A percentile compares a stretch with the other conserved stretches of the same genome.
Evolutionary conservation across 352 stramenopile species (phyloP).

Genomic region (Phytopythium mirpurense): DNA sequence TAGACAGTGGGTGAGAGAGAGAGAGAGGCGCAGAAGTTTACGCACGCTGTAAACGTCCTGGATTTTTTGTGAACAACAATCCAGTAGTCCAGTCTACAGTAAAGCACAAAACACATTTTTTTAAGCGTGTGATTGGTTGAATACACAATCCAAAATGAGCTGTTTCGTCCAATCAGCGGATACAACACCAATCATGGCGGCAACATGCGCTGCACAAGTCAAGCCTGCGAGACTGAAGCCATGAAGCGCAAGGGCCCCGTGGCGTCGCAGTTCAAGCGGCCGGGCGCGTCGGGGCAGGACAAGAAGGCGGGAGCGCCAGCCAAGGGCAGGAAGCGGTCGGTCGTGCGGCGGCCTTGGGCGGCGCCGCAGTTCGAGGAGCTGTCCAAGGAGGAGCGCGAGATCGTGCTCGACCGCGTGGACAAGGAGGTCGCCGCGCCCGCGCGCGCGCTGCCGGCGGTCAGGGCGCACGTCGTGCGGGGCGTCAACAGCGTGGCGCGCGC

Average conservation of each 20-base stretch:
- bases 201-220: no score
- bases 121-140: no score
- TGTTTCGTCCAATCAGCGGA: no score
- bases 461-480: conserved; percentile 31
- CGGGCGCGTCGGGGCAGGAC: conserved; percentile 9
- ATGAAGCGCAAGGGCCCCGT: conserved; percentile 16
- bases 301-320: conserved; percentile 8
- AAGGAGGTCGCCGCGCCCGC: conserved; percentile 43
- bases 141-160: no score
- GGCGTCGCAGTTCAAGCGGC: conserved; percentile 23
- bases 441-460: conserved; percentile 6
- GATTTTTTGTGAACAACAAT: no score
- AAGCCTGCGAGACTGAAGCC: background rate
- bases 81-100: no score
- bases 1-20: background rate
- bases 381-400: conserved; percentile 67
- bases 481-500: conserved; percentile 54
- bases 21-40: background rate
- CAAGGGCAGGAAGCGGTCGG: conserved; percentile 7
- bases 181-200: no score
- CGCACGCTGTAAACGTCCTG: no score
- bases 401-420: conserved; percentile 65
- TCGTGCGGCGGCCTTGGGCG: conserved; percentile 36
- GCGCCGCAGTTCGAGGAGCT: conserved; percentile 54
- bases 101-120: no score